Base-by-base conservation (phyloP, 805 yeast genomes). In the Jamesozyma jinghongensis region DNA sequence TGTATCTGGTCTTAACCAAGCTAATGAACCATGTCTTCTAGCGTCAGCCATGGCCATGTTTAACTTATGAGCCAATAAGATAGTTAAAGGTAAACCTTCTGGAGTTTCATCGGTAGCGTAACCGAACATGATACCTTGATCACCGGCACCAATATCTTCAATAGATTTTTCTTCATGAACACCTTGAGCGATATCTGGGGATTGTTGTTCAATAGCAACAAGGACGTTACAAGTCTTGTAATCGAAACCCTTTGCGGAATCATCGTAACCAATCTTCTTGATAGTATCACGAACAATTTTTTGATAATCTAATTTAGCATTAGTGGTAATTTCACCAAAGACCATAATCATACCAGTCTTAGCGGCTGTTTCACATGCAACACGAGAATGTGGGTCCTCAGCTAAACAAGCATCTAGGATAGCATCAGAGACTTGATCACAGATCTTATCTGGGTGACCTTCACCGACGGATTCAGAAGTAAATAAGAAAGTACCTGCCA, bases 71-170 rank as follows among this genome's bases (percentile, higher is more conserved):
- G 97, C 81, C 63, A 92, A 78, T 57, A 92, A 70, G 50, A 92
- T 78, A 56, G 98, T 92, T 71, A 92, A 79, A 59, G 98, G 98
- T 59, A 92, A 75, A 67, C 84, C 81, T 75, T 92, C 97, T 65
- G 90, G 95, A 57, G 98, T 88, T 76, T 92, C 98, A 62, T 92
- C 96, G 49, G 97, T 81, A 57, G 98, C 98, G 70, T 92, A 92
- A 70, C 98, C 98, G 66, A 92, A 92, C 98, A 92, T 92, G 68
- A 92, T 92, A 82, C 98, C 98, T 73, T 92, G 98, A 74, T 92
- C 98, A 81, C 98, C 98, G 52, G 98, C 98, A 69, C 98, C 98
- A 62, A 92, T 79, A 46, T 92, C 94, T 76, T 92, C 98, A 51
- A 92, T 74, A 84, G 95, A 72, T 81, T 77, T 62, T 66, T 92